Evolutionary conservation across 345 rosid species (phyloP), one percentile per base, ranked within the genome.

Genomic region (Hevea brasiliensis): DNA sequence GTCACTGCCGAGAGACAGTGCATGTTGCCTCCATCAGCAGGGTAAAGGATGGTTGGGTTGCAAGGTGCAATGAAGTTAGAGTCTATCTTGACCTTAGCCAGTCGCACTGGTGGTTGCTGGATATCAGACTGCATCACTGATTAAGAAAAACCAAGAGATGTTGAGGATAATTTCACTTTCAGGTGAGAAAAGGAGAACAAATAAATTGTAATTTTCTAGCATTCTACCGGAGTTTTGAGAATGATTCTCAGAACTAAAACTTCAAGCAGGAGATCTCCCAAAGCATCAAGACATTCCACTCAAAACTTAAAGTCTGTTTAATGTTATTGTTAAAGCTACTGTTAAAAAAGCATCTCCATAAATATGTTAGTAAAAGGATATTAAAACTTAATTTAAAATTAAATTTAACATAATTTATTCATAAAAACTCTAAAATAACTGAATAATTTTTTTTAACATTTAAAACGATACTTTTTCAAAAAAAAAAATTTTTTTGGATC

Each of bases 21-120:
- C 93, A 95, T 91, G 85, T 95, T 95, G 70, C 99, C 99, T 59
- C 97, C 99, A 55, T 91, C 92, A 26, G 87, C 85, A 8, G 99
- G 99, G 78, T 89, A 95, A 47, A 95, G 92, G 72, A 95, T 90
- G 37, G 92, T 85, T 66, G 94, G 44, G 58, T 82, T 42, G 82
- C 98, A 95, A 29, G 99, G 97, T 1, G 97, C 87, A 0, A 90
- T 85, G 42, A 91, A 81, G 53, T 88, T 65, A 6, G 94, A 82
- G 65, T 93, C 79, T 9, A 86, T 88, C 90, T 93, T 93, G 69
- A 87, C 55, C 87, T 88, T 89, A 0, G 98, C 98, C 72, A 95
- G 72, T 47, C 87, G 83, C 6, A 86, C 74, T n/a, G 79, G 84
- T 18, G 85, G 73, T 26, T 32, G 66, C 66, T 53, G 40, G 27